Evolutionary conservation across 2,329 filamentous ascomycete genomes (phyloP).

Genomic region (Microthyrium microscopicum): DNA sequence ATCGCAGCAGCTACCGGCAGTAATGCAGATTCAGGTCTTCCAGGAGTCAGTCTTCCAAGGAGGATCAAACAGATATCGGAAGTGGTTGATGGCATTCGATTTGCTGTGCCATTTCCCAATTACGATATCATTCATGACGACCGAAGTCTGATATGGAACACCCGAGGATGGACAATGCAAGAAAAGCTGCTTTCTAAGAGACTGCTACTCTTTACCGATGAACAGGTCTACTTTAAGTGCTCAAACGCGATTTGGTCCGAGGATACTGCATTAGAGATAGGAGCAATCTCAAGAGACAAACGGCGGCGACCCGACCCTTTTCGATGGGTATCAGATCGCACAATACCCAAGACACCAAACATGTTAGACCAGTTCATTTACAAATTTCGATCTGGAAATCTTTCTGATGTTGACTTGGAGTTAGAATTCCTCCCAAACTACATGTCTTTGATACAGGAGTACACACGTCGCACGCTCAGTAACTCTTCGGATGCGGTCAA

Average conservation of each 20-base stretch:
- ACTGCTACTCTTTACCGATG: slow-evolving; percentile 1
- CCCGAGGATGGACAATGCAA: slow-evolving; percentile 5
- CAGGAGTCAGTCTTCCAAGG: slow-evolving; percentile 1
- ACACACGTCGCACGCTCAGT: background rate
- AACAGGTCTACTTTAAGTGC: slow-evolving; percentile 5
- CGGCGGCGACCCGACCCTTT: background rate
- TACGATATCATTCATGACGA: background rate
- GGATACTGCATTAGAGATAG: slow-evolving; percentile 1
- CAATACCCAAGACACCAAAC: background rate
- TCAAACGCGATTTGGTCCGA: background rate
- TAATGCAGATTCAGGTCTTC: slow-evolving; percentile 5
- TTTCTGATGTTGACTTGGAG: background rate
- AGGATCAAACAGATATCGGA: background rate
- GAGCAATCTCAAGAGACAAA: background rate
- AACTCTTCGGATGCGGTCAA: background rate
- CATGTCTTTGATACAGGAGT: background rate
- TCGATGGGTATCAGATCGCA: background rate
- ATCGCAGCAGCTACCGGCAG: slow-evolving; percentile 2
- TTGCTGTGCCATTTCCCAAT: background rate
- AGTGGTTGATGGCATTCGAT: background rate
- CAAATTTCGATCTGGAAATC: too few relatives aligned
- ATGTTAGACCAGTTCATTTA: too few relatives aligned
- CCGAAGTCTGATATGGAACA: slow-evolving; percentile 1
- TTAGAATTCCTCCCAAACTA: too few relatives aligned
- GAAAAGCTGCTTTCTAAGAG: slow-evolving; percentile 3